Percentiles rank a stretch among this genome's conserved stretches.
Conservation (phyloP, 352 stramenopile genomes). For the Blastocystis hominis region DNA sequence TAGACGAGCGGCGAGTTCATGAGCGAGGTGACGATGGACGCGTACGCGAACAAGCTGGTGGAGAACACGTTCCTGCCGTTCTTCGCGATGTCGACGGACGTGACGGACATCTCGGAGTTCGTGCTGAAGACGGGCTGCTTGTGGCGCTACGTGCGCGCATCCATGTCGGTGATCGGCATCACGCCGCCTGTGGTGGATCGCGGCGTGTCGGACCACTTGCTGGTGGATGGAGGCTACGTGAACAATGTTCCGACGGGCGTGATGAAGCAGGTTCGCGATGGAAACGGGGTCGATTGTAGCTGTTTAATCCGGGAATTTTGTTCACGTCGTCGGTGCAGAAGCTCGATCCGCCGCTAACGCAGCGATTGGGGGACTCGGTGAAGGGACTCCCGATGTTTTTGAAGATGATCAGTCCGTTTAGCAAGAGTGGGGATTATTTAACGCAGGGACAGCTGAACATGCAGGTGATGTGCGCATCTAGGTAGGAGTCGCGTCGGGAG, state of each 20-base stretch:
- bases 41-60: slow-evolving; percentile 60
- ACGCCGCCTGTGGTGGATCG: slow-evolving; percentile 62
- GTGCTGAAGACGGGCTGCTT: slow-evolving; percentile 73
- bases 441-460: slow-evolving; percentile 31
- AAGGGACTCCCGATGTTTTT: not conserved
- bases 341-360: slow-evolving; percentile 28
- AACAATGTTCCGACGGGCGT: slow-evolving; percentile 76
- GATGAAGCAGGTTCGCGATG: slow-evolving; percentile 56
- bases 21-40: slow-evolving; percentile 58
- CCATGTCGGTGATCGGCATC: slow-evolving; percentile 68
- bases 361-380: slow-evolving; percentile 12
- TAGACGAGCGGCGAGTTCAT: slow-evolving; percentile 51
- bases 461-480: slow-evolving; percentile 35
- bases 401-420: slow-evolving; percentile 34
- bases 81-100: slow-evolving; percentile 81
- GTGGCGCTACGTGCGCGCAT: slow-evolving; percentile 80
- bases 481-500: not conserved
- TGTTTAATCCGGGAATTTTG: slow-evolving; percentile 36
- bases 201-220: slow-evolving; percentile 62
- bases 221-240: slow-evolving; percentile 81
- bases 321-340: slow-evolving; percentile 50
- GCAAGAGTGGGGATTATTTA: not conserved
- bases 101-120: slow-evolving; percentile 72
- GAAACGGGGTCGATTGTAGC: not conserved
- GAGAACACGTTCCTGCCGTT: slow-evolving; percentile 81